A percentile compares a stretch with the other conserved stretches of the same genome.
Conservation (phyloP, 257 asterid species). For the Solanum pimpinellifolium region DNA sequence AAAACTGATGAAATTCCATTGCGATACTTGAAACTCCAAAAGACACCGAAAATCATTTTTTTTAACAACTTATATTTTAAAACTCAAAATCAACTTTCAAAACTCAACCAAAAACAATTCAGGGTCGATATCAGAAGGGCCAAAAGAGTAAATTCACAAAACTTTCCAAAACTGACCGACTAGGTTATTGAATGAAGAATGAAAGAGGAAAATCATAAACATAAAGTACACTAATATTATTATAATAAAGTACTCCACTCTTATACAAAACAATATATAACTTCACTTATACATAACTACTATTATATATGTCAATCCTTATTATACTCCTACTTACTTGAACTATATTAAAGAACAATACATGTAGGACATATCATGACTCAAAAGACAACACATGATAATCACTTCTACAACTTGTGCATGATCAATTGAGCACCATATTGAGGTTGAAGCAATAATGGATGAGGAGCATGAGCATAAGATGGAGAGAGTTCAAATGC, state of each 20-base stretch:
- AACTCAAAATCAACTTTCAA: no score
- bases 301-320: neutral
- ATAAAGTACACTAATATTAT: neutral
- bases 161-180: no score
- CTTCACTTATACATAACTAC: neutral
- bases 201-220: neutral
- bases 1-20: no score
- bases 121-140: no score
- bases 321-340: neutral
- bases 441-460: constrained; percentile 2
- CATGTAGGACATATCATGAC: neutral
- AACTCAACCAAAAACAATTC: no score
- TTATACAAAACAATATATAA: neutral
- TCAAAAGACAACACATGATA: neutral
- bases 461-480: constrained; percentile 11
- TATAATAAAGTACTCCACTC: neutral
- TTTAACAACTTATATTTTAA: no score
- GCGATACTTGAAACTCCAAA: no score
- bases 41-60: no score
- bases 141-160: no score
- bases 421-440: constrained; percentile 1
- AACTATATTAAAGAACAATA: neutral
- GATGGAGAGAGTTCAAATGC: constrained; percentile 6
- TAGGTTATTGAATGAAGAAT: no score
- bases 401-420: no score